phyloP scores from a whole-genome alignment of 331 rosid species.

The Quercus phellos region DNA sequence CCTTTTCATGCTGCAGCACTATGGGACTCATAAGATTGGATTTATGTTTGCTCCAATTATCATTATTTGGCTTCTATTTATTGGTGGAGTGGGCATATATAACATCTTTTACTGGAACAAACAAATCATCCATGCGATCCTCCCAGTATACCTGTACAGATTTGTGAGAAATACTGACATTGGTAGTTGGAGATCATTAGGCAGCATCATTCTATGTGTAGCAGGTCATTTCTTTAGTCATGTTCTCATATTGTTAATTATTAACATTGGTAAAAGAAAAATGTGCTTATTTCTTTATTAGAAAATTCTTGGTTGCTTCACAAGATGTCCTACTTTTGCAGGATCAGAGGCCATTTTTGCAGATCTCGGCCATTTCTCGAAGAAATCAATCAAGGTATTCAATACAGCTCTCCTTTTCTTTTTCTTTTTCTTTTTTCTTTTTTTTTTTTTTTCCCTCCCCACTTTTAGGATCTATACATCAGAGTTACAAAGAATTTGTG shows the following conservation, averaged over 20 bases:
- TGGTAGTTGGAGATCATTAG: conserved; percentile 58
- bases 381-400: conserved; percentile 66
- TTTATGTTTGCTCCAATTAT: conserved; percentile 74
- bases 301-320: conserved; percentile 1
- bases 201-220: conserved; percentile 57
- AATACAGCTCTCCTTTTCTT: conserved; percentile 3
- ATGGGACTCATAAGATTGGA: conserved; percentile 66
- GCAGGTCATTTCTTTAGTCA: conserved; percentile 44
- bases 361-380: conserved; percentile 77
- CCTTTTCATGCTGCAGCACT: conserved; percentile 70
- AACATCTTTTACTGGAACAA: conserved; percentile 49
- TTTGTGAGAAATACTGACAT: conserved; percentile 35
- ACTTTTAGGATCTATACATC: background rate
- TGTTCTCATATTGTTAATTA: background rate
- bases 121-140: conserved; percentile 47
- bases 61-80: conserved; percentile 54
- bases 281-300: background rate
- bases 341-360: conserved; percentile 85
- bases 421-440: background rate
- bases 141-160: conserved; percentile 55
- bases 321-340: conserved; percentile 21
- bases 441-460: background rate
- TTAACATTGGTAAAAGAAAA: background rate
- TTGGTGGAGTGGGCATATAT: conserved; percentile 49
- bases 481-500: conserved; percentile 18